Percentiles rank a stretch among this genome's conserved stretches.
These are phyloP conservation scores for Neospora caninum DNA, from an alignment of 169 alveolate species.

Conservation along the genomic window DNA sequence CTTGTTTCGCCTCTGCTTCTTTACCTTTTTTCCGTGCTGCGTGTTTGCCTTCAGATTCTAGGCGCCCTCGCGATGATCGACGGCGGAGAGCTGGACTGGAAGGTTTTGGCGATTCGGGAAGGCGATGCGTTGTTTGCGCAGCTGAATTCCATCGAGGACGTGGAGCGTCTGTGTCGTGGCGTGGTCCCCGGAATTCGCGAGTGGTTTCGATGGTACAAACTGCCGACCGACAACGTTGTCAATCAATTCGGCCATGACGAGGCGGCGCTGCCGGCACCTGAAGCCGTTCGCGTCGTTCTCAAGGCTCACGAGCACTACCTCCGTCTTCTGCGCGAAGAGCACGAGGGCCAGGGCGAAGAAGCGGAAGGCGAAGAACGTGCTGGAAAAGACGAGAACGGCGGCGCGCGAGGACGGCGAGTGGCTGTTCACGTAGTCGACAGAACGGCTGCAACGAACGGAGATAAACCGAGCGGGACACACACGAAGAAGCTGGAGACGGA, in stretches of 20 bases:
- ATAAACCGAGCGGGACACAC: no score
- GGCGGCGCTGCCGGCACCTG: conserved; percentile 60
- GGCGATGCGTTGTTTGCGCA: conserved; percentile 37
- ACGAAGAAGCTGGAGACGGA: no score
- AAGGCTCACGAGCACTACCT: conserved; percentile 29
- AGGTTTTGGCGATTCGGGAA: conserved; percentile 77
- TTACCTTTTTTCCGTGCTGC: background rate
- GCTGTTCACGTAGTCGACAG: no score
- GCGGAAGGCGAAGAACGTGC: background rate
- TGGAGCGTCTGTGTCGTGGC: conserved; percentile 66
- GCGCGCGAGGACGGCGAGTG: no score
- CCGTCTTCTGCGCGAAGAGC: background rate
- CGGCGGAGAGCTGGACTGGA: conserved; percentile 93
- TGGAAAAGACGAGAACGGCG: background rate
- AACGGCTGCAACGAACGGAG: no score
- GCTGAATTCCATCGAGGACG: conserved; percentile 61
- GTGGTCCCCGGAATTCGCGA: conserved; percentile 70
- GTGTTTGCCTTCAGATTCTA: conserved; percentile 73
- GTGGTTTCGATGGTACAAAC: conserved; percentile 78
- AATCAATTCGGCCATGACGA: conserved; percentile 72
- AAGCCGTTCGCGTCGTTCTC: conserved; percentile 31
- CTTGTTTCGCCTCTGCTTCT: background rate
- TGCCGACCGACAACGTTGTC: conserved; percentile 55
- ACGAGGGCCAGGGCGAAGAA: background rate
- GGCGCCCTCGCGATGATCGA: conserved; percentile 93